These are phyloP conservation scores for Septoria linicola DNA, from an alignment of 2,329 filamentous ascomycete species.

Conservation along the genomic window DNA sequence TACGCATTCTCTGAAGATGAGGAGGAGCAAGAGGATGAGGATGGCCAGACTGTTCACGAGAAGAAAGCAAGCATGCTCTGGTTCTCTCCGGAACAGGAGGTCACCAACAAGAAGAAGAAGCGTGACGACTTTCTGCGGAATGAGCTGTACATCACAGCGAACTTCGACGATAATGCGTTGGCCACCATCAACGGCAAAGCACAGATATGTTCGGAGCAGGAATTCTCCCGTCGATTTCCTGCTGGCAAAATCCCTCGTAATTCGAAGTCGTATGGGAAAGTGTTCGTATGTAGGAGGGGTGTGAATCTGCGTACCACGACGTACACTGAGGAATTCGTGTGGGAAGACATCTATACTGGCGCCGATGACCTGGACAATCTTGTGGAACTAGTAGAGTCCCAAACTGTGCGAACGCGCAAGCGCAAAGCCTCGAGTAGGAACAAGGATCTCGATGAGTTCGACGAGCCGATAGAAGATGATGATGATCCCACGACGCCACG, in stretches of 20 bases:
- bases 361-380: constrained; percentile 65
- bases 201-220: constrained; percentile 68
- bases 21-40: constrained; percentile 55
- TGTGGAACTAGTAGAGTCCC: constrained; percentile 64
- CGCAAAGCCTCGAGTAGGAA: constrained; percentile 37
- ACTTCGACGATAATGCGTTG: constrained; percentile 83
- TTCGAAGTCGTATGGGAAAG: constrained; percentile 74
- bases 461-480: constrained; percentile 44
- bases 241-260: constrained; percentile 70
- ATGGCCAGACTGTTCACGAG: constrained; percentile 44
- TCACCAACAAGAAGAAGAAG: constrained; percentile 81
- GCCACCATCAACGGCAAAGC: constrained; percentile 89
- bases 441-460: constrained; percentile 47
- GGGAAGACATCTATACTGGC: constrained; percentile 81
- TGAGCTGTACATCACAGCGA: constrained; percentile 86
- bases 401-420: constrained; percentile 71
- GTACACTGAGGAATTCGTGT: constrained; percentile 88
- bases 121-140: constrained; percentile 74
- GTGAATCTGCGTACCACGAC: constrained; percentile 85
- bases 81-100: constrained; percentile 91
- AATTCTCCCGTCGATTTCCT: constrained; percentile 69
- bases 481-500: constrained; percentile 46
- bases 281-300: constrained; percentile 84
- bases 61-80: constrained; percentile 91
- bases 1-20: constrained; percentile 75